Evolutionary conservation across 139 green algal species (phyloP).

Genomic region (Chlorella ohadii): DNA sequence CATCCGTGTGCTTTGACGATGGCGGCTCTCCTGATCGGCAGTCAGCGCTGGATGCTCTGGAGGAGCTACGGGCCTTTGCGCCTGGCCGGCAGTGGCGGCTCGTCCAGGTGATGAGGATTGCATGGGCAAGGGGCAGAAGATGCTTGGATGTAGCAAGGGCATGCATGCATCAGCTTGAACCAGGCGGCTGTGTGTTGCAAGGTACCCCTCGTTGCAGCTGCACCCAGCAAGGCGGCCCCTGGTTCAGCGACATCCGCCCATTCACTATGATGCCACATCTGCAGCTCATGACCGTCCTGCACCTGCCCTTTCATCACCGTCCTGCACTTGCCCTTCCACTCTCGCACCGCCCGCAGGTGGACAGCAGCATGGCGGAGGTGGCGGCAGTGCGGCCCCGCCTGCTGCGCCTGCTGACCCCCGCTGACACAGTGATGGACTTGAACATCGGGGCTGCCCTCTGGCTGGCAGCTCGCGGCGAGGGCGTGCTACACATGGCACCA

Average conservation of each 20-base stretch:
- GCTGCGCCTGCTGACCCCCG: constrained; percentile 80
- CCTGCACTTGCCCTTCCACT: neutral
- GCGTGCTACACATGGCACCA: constrained; percentile 32
- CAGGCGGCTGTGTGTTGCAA: no score
- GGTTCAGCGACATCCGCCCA: no score
- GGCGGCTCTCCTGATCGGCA: constrained; percentile 81
- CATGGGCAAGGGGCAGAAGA: neutral
- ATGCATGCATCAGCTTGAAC: no score
- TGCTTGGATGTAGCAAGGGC: no score
- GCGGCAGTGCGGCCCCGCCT: constrained; percentile 63
- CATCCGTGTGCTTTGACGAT: constrained; percentile 89
- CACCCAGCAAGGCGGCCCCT: no score
- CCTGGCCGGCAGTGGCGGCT: constrained; percentile 81
- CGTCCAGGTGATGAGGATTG: constrained; percentile 52
- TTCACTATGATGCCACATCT: no score
- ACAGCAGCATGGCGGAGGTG: constrained; percentile 77
- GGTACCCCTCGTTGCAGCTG: no score
- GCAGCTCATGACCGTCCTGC: neutral
- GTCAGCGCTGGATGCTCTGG: constrained; percentile 69
- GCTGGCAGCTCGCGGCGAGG: constrained; percentile 74
- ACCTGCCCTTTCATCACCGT: no score
- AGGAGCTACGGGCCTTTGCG: constrained; percentile 68
- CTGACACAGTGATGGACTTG: constrained; percentile 93
- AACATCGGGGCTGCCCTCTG: constrained; percentile 96
- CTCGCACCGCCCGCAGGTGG: constrained; percentile 43